phyloP scores from a whole-genome alignment of 495 filamentous ascomycete species.

The Schizothecium vesticola region DNA sequence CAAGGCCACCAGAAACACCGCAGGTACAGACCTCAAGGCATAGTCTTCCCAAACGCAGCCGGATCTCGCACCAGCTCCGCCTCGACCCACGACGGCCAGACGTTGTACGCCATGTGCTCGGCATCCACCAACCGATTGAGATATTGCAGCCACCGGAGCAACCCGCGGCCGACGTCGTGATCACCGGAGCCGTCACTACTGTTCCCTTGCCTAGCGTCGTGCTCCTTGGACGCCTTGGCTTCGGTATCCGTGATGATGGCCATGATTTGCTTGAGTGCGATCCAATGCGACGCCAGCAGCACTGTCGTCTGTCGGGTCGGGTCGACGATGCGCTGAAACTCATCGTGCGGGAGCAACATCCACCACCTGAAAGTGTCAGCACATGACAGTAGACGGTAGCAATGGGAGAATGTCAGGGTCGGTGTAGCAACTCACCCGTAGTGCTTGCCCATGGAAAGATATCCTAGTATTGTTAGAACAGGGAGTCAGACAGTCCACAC shows the following conservation, averaged over 20 bases:
- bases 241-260: conserved; percentile 39
- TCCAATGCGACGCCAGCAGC: conserved; percentile 55
- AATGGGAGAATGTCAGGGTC: too few relatives aligned
- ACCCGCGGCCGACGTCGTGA: conserved; percentile 1
- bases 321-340: conserved; percentile 51
- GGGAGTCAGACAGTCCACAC: not conserved
- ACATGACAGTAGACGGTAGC: too few relatives aligned
- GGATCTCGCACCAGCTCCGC: conserved; percentile 31
- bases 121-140: conserved; percentile 39
- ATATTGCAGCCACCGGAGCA: conserved; percentile 36
- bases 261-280: conserved; percentile 54
- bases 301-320: conserved; percentile 43
- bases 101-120: conserved; percentile 35
- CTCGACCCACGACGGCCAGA: conserved; percentile 47
- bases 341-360: conserved; percentile 46
- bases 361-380: conserved; percentile 29
- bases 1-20: not conserved
- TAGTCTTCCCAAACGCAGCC: conserved; percentile 32
- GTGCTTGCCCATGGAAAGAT: conserved; percentile 34
- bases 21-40: not conserved
- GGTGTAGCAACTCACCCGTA: conserved; percentile 14
- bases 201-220: not conserved
- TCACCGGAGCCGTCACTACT: not conserved
- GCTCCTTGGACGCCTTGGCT: conserved; percentile 12
- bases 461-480: conserved; percentile 23